Conservation (phyloP, 148 eudicot species). For the Camellia sinensis region DNA sequence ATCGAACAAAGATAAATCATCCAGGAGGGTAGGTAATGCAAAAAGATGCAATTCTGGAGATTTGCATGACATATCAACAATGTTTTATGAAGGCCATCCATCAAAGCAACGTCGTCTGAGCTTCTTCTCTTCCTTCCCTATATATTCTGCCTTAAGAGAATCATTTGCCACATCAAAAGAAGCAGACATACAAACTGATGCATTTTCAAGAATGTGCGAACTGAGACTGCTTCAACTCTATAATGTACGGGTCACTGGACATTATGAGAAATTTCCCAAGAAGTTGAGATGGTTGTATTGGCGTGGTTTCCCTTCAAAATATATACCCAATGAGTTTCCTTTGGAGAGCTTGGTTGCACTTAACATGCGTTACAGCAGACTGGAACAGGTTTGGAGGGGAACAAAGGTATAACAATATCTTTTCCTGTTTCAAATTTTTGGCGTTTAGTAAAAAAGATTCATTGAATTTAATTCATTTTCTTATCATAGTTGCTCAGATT, state of each 20-base stretch:
- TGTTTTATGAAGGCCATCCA: not conserved
- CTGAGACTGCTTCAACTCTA: slow-evolving; percentile 11
- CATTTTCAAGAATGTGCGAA: slow-evolving; percentile 8
- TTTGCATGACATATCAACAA: not conserved
- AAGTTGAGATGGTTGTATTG: slow-evolving; percentile 15
- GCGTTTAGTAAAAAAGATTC: too few species aligned
- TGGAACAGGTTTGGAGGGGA: slow-evolving; percentile 9
- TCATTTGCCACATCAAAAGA: not conserved
- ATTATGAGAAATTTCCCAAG: not conserved
- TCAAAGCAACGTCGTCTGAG: not conserved
- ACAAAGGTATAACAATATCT: not conserved
- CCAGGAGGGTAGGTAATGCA: too few species aligned
- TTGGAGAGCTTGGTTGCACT: slow-evolving; percentile 11
- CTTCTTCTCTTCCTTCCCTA: not conserved
- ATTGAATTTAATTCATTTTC: not conserved
- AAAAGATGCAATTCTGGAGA: not conserved
- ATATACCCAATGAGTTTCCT: slow-evolving; percentile 3
- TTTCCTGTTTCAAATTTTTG: too few species aligned
- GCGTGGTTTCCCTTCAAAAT: slow-evolving; percentile 9
- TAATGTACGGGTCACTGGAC: not conserved
- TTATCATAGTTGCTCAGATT: slow-evolving; percentile 3
- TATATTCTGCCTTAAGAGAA: not conserved
- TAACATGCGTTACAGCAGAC: slow-evolving; percentile 3
- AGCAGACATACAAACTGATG: not conserved
- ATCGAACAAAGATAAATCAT: too few species aligned